Conservation (phyloP, 805 yeast species). For the Candida mattraensis region DNA sequence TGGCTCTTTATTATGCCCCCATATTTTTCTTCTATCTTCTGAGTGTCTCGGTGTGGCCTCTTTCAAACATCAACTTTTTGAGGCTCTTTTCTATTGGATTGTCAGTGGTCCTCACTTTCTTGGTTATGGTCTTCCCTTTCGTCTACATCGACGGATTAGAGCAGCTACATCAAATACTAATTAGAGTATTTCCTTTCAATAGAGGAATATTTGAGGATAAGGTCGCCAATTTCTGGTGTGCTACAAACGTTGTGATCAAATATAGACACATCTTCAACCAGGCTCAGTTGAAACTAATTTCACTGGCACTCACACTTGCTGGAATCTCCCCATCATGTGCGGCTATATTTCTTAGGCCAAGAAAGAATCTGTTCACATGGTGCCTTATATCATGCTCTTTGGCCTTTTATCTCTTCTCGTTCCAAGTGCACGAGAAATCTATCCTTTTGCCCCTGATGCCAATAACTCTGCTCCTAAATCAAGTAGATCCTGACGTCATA, state of each 20-base stretch:
- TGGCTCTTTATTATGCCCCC: constrained; percentile 93
- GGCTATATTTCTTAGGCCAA: constrained; percentile 50
- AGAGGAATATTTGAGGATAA: constrained; percentile 97
- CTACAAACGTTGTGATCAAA: constrained; percentile 77
- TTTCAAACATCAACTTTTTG: constrained; percentile 44
- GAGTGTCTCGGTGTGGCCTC: constrained; percentile 44
- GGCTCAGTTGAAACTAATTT: constrained; percentile 56
- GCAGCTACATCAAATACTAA: constrained; percentile 55
- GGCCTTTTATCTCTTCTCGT: constrained; percentile 87
- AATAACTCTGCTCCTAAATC: constrained; percentile 61
- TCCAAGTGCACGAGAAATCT: constrained; percentile 95
- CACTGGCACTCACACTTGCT: constrained; percentile 52
- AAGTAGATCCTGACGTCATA: constrained; percentile 56
- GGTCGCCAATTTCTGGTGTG: constrained; percentile 97
- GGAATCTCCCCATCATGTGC: constrained; percentile 58
- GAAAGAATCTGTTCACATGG: constrained; percentile 56
- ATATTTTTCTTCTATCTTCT: constrained; percentile 79
- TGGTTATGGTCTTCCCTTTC: constrained; percentile 59
- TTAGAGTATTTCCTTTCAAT: constrained; percentile 84
- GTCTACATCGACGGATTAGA: constrained; percentile 43
- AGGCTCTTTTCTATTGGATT: constrained; percentile 61
- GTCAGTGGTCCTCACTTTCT: constrained; percentile 59
- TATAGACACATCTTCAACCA: constrained; percentile 56
- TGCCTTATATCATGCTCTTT: constrained; percentile 81
- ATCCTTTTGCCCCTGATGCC: constrained; percentile 88